phyloP scores from a whole-genome alignment of 495 filamentous ascomycete species.

The Articulospora tetracladia region DNA sequence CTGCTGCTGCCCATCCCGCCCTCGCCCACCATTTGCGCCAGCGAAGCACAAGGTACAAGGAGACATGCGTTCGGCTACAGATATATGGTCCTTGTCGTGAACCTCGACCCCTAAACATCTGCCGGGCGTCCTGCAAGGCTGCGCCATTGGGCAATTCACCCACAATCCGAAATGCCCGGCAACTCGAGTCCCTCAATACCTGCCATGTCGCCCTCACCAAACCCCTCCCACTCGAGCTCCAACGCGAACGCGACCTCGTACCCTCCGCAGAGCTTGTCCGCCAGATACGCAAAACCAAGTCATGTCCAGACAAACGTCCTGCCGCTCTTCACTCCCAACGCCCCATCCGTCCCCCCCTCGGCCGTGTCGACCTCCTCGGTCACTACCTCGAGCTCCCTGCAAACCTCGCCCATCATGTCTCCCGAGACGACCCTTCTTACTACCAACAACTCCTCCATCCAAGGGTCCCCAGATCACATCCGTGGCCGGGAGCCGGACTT shows the following conservation, averaged over 20 bases:
- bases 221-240: not conserved
- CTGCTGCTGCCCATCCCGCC: not conserved
- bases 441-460: constrained; percentile 42
- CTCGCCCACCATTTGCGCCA: not conserved
- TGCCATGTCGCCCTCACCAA: constrained; percentile 2
- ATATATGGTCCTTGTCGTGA: constrained; percentile 12
- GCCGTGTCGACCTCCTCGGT: constrained; percentile 23
- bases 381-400: constrained; percentile 23
- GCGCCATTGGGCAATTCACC: constrained; percentile 22
- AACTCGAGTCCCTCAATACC: constrained; percentile 4
- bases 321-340: constrained; percentile 8
- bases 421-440: constrained; percentile 21
- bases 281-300: constrained; percentile 20
- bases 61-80: constrained; percentile 22
- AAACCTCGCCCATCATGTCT: constrained; percentile 25
- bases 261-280: constrained; percentile 1
- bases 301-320: constrained; percentile 23
- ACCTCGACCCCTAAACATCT: constrained; percentile 7
- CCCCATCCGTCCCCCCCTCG: constrained; percentile 18
- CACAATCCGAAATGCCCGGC: constrained; percentile 7
- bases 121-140: constrained; percentile 14
- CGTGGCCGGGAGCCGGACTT: constrained; percentile 39
- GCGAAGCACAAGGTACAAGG: constrained; percentile 6
- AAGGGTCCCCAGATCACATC: constrained; percentile 46
- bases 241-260: constrained; percentile 2